Percentiles rank a stretch among this genome's conserved stretches.
Evolutionary conservation across 169 alveolate species (phyloP).

Genomic region (Cryptosporidium meleagridis): DNA sequence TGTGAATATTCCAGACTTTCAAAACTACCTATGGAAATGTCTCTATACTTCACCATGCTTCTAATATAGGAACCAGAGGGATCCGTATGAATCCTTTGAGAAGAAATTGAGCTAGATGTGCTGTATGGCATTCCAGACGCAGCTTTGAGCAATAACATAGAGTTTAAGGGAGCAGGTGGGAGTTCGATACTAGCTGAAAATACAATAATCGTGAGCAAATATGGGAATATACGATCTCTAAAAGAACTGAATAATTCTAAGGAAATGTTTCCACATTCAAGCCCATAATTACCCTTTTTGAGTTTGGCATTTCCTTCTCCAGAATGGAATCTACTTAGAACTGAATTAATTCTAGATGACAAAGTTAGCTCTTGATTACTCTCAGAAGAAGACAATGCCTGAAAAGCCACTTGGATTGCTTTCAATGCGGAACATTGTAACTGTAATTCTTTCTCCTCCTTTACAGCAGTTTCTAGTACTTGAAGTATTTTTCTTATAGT

Average conservation of each 20-base stretch:
- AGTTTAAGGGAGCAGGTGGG: constrained; percentile 67
- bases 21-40: constrained; percentile 39
- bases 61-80: constrained; percentile 72
- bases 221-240: constrained; percentile 67
- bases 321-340: constrained; percentile 22
- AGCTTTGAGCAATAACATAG: constrained; percentile 51
- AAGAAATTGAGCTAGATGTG: constrained; percentile 65
- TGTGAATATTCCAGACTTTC: constrained; percentile 2
- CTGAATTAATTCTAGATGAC: constrained; percentile 53
- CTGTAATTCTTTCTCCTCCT: constrained; percentile 48
- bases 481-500: constrained; percentile 34
- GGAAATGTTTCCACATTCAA: constrained; percentile 20
- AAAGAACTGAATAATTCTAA: constrained; percentile 54
- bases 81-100: constrained; percentile 66
- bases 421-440: constrained; percentile 56
- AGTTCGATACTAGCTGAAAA: constrained; percentile 54
- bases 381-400: constrained; percentile 30
- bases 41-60: constrained; percentile 69
- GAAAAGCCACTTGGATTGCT: constrained; percentile 60
- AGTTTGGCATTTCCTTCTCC: constrained; percentile 10
- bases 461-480: constrained; percentile 45
- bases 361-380: constrained; percentile 44
- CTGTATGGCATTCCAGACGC: constrained; percentile 74
- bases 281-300: neutral
- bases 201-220: constrained; percentile 45